Base-by-base conservation (phyloP, 192 early-diverging fungal genomes). In the Haplosporangium gracile region DNA sequence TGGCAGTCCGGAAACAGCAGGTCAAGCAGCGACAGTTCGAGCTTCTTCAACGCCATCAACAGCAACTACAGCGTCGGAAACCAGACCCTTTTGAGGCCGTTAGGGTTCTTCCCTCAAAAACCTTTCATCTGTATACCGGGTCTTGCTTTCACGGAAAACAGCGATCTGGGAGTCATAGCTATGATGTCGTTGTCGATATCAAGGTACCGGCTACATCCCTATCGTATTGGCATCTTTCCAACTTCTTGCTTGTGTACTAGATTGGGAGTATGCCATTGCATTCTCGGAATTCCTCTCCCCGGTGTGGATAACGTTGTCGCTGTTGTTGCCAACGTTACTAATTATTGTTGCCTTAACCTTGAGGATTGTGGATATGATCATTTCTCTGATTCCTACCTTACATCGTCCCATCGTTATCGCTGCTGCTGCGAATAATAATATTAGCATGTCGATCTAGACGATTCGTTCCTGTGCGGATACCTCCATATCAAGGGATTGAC, bases 401-500 rank as follows among this genome's bases (percentile, higher is more conserved):
- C 45, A 47, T 36, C 32, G 38, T 68, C 49, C 8, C 65, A 20
- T 18, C 40, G 32, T 22, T n/a, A 20, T 39, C 34, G 22, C 9
- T 13, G 74, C 24, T n/a, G 81, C 10, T 76, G 68, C 9, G 18
- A 36, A 1, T 32, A 36, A 49, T 71, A 32, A 36, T 53, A 9
- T 9, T 86, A 93, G 93, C 82, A 91, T 87, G 93, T 97, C 10
- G 93, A 97, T 83, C 86, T 96, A 53, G 77, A 88, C 39, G 90
- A 92, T 57, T 96, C 95, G 13, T 94, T 91, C 49, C 77, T 97
- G 22, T 94, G 95, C 80, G 97, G 96, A 42, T 97, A 96, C 75
- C 90, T 97, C n/a, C 92, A 92, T 78, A 97, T 97, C 69, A 91
- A 95, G 71, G 95, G 95, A 11, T 86, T 97, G 32, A 97, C 97